Conservation (phyloP, 306 rosid genomes). For the cucumber (Cucumis sativus) region DNA sequence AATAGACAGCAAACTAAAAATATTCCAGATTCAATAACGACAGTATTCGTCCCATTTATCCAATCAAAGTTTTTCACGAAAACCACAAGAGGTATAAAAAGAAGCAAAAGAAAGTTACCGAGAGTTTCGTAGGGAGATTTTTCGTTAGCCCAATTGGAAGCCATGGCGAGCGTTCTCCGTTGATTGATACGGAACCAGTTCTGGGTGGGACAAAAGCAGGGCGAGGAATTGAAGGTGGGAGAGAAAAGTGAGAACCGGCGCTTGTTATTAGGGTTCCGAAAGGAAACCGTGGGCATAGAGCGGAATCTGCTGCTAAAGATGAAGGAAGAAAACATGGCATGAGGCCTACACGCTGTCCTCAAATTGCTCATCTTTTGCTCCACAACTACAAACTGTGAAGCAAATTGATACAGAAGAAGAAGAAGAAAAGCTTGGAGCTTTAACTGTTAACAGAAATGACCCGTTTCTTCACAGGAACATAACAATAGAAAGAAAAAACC, state of each 20-base stretch:
- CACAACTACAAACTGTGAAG: not conserved
- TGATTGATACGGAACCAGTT: constrained; percentile 45
- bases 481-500: too few species aligned
- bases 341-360: constrained; percentile 44
- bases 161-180: constrained; percentile 51
- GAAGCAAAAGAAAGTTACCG: constrained; percentile 26
- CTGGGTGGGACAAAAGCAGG: constrained; percentile 18
- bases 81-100: not conserved
- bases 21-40: not conserved
- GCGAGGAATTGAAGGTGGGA: constrained; percentile 22
- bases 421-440: not conserved
- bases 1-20: not conserved
- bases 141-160: constrained; percentile 59
- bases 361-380: constrained; percentile 46
- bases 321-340: constrained; percentile 46
- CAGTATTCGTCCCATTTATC: not conserved
- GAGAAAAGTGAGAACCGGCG: constrained; percentile 25
- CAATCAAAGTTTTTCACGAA: not conserved
- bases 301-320: constrained; percentile 50
- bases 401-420: not conserved
- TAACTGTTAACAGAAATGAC: not conserved
- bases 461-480: not conserved
- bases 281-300: constrained; percentile 33
- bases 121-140: constrained; percentile 88
- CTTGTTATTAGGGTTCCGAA: constrained; percentile 41